phyloP scores from a whole-genome alignment of 1,139 yeast genomes.

The Meyerozyma sp. region DNA sequence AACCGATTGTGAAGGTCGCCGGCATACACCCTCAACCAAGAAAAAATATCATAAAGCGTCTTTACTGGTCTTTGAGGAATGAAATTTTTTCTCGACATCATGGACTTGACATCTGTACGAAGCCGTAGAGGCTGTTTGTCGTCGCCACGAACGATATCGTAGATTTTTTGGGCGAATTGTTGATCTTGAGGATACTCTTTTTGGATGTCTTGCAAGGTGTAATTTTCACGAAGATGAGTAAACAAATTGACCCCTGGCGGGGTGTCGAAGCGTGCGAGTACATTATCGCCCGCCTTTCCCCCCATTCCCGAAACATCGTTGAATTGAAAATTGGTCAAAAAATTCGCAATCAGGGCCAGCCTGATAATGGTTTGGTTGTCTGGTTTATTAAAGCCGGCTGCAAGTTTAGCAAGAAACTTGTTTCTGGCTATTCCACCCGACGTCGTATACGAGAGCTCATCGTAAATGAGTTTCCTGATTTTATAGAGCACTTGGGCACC shows the following conservation, averaged over 20 bases:
- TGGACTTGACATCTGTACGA: constrained; percentile 67
- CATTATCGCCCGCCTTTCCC: constrained; percentile 74
- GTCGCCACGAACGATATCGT: constrained; percentile 61
- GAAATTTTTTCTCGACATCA: constrained; percentile 86
- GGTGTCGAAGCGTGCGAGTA: constrained; percentile 40
- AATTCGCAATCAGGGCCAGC: constrained; percentile 40
- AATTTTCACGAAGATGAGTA: constrained; percentile 43
- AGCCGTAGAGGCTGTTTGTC: constrained; percentile 47
- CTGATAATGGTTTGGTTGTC: constrained; percentile 76
- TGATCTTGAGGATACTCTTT: constrained; percentile 34
- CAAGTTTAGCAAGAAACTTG: constrained; percentile 80
- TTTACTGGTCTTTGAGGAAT: constrained; percentile 46
- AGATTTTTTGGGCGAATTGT: constrained; percentile 44
- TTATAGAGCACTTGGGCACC: constrained; percentile 57
- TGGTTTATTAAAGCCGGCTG: constrained; percentile 82
- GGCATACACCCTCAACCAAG: constrained; percentile 80
- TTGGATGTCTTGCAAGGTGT: constrained; percentile 28
- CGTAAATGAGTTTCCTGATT: constrained; percentile 48
- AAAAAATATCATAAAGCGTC: constrained; percentile 52
- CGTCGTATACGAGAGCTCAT: constrained; percentile 71
- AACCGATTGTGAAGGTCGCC: constrained; percentile 74
- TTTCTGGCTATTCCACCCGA: constrained; percentile 83
- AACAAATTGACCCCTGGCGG: constrained; percentile 38
- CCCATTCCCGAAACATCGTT: constrained; percentile 88
- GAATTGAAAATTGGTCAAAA: constrained; percentile 57